Evolutionary conservation across 345 rosid genomes (phyloP), one percentile per base, ranked within the genome.

Genomic region (rapeseed (Brassica napus)): DNA sequence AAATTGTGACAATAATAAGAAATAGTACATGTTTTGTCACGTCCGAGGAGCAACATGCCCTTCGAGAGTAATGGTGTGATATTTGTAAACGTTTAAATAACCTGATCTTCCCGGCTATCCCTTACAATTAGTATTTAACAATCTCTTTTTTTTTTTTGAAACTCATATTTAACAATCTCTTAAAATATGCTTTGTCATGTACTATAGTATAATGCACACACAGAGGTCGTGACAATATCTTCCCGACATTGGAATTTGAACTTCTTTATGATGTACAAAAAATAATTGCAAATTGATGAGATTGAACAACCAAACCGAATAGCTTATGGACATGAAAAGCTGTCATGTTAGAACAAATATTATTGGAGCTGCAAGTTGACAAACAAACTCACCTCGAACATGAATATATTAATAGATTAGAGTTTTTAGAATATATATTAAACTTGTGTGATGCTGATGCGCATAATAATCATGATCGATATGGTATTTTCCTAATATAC

Each of bases 1-100:
- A 47, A 49, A 49, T 18, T 4, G 8, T 9, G 61, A 32, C 35
- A 74, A 35, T 61, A 79, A 34, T 62, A 60, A 14, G 35, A 30
- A 71, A 60, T 73, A 18, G 21, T 18, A 68, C 73, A 52, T 65
- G 78, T 44, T 74, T 79, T 79, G 82, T 77, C 84, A 77, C 80
- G 77, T 72, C 74, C 77, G 77, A 81, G 77, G 78, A 81, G 73
- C 77, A 81, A 81, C 81, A 81, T 67, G 73, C 83, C 83, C 26
- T 14, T 80, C 74, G 71, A 80, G 71, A 54, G 71, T 74, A 74
- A 69, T 69, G 79, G 79, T 39, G 66, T 62, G 75, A 74, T 75
- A 37, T 68, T 61, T 62, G 24, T 11, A 8, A 15, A 8, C 21
- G 14, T 24, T 62, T 59, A 32, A 16, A 23, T 24, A 60, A 34